Percentiles rank a stretch among this genome's conserved stretches.
phyloP scores from a whole-genome alignment of 2,329 filamentous ascomycete genomes.

The Alternaria triticimaculans region DNA sequence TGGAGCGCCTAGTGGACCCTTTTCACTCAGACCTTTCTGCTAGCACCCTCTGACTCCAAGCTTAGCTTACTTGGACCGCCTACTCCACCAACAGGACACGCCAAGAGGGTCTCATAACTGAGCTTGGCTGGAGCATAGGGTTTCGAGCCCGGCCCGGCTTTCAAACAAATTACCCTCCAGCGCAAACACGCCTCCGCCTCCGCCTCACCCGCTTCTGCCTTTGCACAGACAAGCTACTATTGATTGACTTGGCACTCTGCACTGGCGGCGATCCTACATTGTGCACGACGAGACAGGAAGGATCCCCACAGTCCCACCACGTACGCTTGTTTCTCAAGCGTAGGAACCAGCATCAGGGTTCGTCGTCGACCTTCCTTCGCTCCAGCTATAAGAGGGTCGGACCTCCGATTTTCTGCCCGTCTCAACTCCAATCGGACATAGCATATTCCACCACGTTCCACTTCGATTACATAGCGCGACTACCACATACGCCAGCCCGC shows the following conservation, averaged over 20 bases:
- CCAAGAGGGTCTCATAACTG: slow-evolving; percentile 17
- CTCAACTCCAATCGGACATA: neutral
- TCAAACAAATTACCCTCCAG: slow-evolving; percentile 32
- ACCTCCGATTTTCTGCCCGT: slow-evolving; percentile 10
- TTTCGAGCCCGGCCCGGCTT: slow-evolving; percentile 29
- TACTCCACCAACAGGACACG: slow-evolving; percentile 5
- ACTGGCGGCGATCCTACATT: slow-evolving; percentile 1
- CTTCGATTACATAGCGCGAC: neutral
- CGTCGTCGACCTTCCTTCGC: slow-evolving; percentile 1
- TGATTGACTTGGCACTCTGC: slow-evolving; percentile 13
- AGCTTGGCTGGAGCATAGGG: slow-evolving; percentile 28
- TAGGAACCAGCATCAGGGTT: slow-evolving; percentile 5
- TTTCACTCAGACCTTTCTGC: slow-evolving; percentile 14
- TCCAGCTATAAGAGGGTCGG: slow-evolving; percentile 14
- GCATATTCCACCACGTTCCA: neutral
- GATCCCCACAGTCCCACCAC: slow-evolving; percentile 10
- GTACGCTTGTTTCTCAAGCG: slow-evolving; percentile 8
- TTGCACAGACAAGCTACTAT: slow-evolving; percentile 8
- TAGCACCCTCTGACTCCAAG: slow-evolving; percentile 8
- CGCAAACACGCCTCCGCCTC: slow-evolving; percentile 5
- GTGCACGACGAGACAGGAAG: neutral
- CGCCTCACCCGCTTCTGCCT: slow-evolving; percentile 10
- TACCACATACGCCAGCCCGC: slow-evolving; percentile 1
- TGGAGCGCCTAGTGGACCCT: slow-evolving; percentile 21
- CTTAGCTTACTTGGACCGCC: slow-evolving; percentile 1